Evolutionary conservation across 306 rosid genomes (phyloP), one percentile per base, ranked within the genome.

Genomic region (Castanea sativa): DNA sequence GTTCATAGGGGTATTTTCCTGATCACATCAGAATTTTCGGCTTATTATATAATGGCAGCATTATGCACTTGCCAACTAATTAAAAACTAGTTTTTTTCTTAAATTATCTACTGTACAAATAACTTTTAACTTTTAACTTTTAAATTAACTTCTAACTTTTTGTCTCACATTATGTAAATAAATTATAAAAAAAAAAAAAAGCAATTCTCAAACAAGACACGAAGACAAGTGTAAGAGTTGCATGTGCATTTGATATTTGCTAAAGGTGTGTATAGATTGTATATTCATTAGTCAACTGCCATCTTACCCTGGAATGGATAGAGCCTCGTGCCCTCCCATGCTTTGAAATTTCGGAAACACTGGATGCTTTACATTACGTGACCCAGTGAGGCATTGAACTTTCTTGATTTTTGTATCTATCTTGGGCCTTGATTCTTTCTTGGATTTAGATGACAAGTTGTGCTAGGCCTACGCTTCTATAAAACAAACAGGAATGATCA

Each of bases 191-290:
- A 38, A 0, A 38, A 38, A 7, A 38, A 38, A 7, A 38, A 7
- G 2, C 2, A 38, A 2, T 38, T 38, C 0, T 0, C 2, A 38
- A 38, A 38, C 0, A 7, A 2, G 2, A 7, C 2, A 32, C 19
- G 18, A 15, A 13, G 0, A 0, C 11, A 49, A 49, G 16, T 23
- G 65, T 4, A 23, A 10, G 1, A 59, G 1, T 1, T 10, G 13
- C 2, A 20, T 25, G 4, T 21, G 65, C 6, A 25, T 5, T 59
- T 59, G 65, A 58, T 21, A 58, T 58, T 21, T 58, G 64, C 64
- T 58, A 8, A n/a, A 58, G 64, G 4, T 11, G 64, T 58, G 13
- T 21, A 58, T n/a, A n/a, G 20, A 56, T 5, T 56, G 61, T 56
- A 18, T n/a, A n/a, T 4, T 18, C 61, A n/a, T 23, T 21, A n/a